Percentiles rank a stretch among this genome's conserved stretches.
Conservation (phyloP, 805 yeast genomes). For the Candida golubevii region DNA sequence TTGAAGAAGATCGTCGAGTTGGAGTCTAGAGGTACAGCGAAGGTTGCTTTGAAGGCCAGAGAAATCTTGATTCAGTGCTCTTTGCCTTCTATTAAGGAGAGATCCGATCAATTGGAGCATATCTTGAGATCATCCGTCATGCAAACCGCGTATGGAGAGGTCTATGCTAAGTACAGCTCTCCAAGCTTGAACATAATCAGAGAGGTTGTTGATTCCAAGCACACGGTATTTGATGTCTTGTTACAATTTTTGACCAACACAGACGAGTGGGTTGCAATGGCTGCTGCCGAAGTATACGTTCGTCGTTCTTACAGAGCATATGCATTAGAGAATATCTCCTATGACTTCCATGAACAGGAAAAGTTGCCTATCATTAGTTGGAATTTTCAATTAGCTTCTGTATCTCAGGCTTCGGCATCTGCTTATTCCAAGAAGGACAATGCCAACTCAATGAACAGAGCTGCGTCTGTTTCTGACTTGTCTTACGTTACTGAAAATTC, state of each 20-base stretch:
- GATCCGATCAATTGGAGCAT: slow-evolving; percentile 96
- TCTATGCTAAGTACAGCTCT: slow-evolving; percentile 65
- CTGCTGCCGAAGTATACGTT: slow-evolving; percentile 95
- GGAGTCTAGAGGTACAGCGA: slow-evolving; percentile 86
- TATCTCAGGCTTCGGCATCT: slow-evolving; percentile 71
- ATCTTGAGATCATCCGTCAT: slow-evolving; percentile 89
- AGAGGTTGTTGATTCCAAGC: slow-evolving; percentile 94
- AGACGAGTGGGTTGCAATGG: slow-evolving; percentile 87
- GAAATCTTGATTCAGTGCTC: slow-evolving; percentile 96
- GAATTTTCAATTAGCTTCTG: slow-evolving; percentile 81
- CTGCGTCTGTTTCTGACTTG: slow-evolving; percentile 89
- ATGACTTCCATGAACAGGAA: slow-evolving; percentile 46
- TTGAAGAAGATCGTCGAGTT: slow-evolving; percentile 80
- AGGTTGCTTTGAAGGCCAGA: slow-evolving; percentile 91
- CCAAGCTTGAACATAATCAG: slow-evolving; percentile 78
- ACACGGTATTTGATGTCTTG: slow-evolving; percentile 92
- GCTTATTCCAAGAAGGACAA: slow-evolving; percentile 47
- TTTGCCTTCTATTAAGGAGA: slow-evolving; percentile 90
- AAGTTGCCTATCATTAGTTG: slow-evolving; percentile 71
- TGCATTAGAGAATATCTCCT: slow-evolving; percentile 71
- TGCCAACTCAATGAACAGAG: slow-evolving; percentile 56
- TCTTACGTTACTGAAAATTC: slow-evolving; percentile 75
- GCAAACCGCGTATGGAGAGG: slow-evolving; percentile 84
- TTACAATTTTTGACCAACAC: slow-evolving; percentile 80
- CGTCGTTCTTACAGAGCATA: slow-evolving; percentile 97